Conservation (phyloP, 192 early-diverging fungal species). For the Rhizophagus prolifer region DNA sequence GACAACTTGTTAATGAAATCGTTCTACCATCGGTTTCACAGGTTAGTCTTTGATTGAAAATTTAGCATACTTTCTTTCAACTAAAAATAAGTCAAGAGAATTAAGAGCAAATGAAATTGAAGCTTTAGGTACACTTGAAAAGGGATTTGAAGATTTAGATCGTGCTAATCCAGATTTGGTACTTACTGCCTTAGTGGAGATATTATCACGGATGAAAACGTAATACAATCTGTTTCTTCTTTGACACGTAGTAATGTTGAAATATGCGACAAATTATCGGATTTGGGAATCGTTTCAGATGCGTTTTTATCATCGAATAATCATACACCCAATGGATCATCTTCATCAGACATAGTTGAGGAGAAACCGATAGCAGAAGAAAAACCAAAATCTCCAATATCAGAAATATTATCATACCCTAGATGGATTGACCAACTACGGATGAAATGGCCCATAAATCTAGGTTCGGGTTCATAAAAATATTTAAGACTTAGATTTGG, state of each 20-base stretch:
- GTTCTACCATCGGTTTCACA: constrained; percentile 35
- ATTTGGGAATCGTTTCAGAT: constrained; percentile 17
- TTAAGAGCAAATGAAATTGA: constrained; percentile 43
- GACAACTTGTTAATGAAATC: constrained; percentile 33
- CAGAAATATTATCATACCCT: constrained; percentile 38
- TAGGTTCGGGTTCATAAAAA: constrained; percentile 4
- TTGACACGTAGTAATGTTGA: constrained; percentile 26
- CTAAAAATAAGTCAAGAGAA: constrained; percentile 34
- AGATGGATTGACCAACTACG: constrained; percentile 45
- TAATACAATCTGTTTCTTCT: constrained; percentile 24
- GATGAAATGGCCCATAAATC: constrained; percentile 45
- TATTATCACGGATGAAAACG: constrained; percentile 38
- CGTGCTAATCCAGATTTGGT: constrained; percentile 41
- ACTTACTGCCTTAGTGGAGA: constrained; percentile 38
- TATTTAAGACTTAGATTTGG: not conserved
- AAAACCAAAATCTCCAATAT: constrained; percentile 32
- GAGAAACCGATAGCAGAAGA: constrained; percentile 26
- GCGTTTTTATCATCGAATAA: not conserved
- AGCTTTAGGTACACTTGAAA: constrained; percentile 39
- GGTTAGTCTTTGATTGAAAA: constrained; percentile 21
- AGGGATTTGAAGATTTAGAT: constrained; percentile 43
- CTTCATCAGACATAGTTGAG: constrained; percentile 10
- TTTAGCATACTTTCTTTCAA: not conserved
- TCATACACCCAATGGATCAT: not conserved
- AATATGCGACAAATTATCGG: constrained; percentile 18